Evolutionary conservation across 345 rosid genomes (phyloP).

Genomic region (Eucalyptus sp.): DNA sequence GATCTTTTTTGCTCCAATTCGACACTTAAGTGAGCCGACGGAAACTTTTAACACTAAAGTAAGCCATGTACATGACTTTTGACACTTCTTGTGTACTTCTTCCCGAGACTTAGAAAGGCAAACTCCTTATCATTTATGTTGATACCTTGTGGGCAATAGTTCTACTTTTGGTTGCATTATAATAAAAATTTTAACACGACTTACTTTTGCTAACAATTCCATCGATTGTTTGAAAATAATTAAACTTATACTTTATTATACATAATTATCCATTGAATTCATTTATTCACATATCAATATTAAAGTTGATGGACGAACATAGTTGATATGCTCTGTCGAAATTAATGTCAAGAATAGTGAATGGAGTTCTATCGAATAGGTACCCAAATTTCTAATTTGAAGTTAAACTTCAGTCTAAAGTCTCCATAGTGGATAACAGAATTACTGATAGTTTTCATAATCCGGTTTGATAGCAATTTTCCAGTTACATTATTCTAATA

Average conservation of each 20-base stretch:
- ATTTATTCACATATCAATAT: not conserved
- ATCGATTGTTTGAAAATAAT: not conserved
- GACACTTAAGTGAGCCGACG: accelerated
- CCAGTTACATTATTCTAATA: not conserved
- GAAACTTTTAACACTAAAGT: too few relatives aligned
- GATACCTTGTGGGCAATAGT: not conserved
- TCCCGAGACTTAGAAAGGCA: not conserved
- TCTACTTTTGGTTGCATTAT: not conserved
- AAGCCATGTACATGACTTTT: accelerated
- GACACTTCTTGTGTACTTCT: too few relatives aligned
- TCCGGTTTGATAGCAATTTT: not conserved
- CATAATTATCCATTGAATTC: not conserved
- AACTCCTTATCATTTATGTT: not conserved
- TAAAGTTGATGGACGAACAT: not conserved
- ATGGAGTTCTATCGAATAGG: not conserved
- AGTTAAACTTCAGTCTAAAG: not conserved
- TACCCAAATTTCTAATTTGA: not conserved
- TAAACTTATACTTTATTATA: not conserved
- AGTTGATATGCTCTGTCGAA: not conserved
- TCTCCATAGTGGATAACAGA: not conserved
- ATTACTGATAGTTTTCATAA: not conserved
- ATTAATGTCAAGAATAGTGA: not conserved
- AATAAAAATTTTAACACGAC: not conserved
- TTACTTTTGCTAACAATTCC: not conserved
- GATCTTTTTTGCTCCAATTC: too few relatives aligned